These are phyloP conservation scores for Plasmodium gallinaceum DNA, from an alignment of 169 alveolate species.

Conservation along the genomic window DNA sequence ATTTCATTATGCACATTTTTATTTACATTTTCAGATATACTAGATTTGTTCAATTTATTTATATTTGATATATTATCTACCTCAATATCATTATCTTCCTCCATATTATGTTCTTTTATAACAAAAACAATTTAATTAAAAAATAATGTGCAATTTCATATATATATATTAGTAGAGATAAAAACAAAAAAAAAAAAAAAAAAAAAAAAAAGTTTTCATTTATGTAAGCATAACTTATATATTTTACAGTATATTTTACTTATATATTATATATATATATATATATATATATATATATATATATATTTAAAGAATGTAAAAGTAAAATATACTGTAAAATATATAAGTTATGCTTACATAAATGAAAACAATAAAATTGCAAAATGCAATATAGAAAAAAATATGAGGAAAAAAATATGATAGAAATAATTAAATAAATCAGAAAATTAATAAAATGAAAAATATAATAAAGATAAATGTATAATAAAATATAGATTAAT, in stretches of 20 bases:
- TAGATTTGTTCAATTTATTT: no score
- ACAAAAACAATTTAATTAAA: not conserved
- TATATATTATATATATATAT: not conserved
- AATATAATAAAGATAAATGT: not conserved
- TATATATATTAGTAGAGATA: not conserved
- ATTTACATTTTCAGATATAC: no score
- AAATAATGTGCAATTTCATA: not conserved
- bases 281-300: constrained; percentile 5
- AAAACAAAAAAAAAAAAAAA: not conserved
- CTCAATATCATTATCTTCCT: not conserved
- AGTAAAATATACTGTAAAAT: not conserved
- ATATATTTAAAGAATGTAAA: not conserved
- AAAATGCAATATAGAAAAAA: no score
- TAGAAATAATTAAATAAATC: not conserved
- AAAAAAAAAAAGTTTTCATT: not conserved
- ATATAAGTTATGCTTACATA: no score
- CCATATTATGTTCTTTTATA: not conserved
- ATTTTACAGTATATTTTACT: no score
- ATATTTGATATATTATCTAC: no score
- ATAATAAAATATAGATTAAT: not conserved
- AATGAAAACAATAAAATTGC: no score
- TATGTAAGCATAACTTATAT: not conserved
- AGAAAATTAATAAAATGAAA: not conserved
- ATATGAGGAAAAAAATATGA: not conserved
- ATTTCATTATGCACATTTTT: no score